Evolutionary conservation across 331 rosid species (phyloP), one percentile per base, ranked within the genome.

Genomic region (Saraca asoca): DNA sequence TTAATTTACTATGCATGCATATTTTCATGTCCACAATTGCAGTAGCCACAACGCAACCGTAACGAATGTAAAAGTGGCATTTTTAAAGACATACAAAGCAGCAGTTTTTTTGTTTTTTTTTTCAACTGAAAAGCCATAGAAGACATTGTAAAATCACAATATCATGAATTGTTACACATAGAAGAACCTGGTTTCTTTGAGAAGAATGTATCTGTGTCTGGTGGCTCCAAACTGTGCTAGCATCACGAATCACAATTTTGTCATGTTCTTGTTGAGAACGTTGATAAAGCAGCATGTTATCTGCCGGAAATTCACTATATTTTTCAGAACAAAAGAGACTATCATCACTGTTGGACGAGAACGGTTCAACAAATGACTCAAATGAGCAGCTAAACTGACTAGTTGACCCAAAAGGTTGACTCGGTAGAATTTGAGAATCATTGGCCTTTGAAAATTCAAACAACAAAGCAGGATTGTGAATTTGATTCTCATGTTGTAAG

Each of bases 141-240:
- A 46, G 61, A 49, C n/a, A n/a, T n/a, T n/a, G n/a, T n/a, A n/a
- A n/a, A n/a, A n/a, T n/a, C n/a, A n/a, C n/a, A n/a, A n/a, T n/a
- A n/a, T n/a, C n/a, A n/a, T n/a, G n/a, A n/a, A n/a, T n/a, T n/a
- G n/a, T n/a, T n/a, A n/a, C n/a, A n/a, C n/a, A n/a, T n/a, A 18
- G 35, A 57, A 68, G 42, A 52, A 66, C 84, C 84, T 75, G 77
- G 52, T 57, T 79, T 69, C 50, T 51, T 46, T 79, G 84, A 41
- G 73, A 75, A 48, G 69, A 73, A 75, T n/a, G n/a, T n/a, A n/a
- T n/a, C n/a, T n/a, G 64, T 65, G 29, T 65, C 24, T 42, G 33
- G 7, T 49, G 64, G 75, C 58, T 64, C 58, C 70, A 53, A 46
- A 58, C 59, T 5, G 33, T 12, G 51, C 62, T 62, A 65, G 52